Evolutionary conservation across 805 yeast species (phyloP), one percentile per base, ranked within the genome.

Genomic region (Wickerhamomyces ciferrii): DNA sequence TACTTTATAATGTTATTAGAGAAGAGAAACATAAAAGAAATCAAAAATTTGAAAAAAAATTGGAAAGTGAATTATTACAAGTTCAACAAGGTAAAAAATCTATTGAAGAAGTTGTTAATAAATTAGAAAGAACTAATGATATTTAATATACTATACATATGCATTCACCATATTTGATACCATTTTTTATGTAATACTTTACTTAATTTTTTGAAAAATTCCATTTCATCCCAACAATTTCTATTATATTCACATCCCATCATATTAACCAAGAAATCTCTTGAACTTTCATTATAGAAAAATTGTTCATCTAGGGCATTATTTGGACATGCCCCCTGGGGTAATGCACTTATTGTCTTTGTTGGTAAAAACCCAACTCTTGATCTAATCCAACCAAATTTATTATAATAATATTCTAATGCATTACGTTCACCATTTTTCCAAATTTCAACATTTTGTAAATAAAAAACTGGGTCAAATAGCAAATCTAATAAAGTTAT

Each of bases 1-100:
- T 84, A 52, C 71, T 83, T 31, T 84, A 72, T 61, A 77, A 74
- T 57, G 72, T 83, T 39, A 66, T 85, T 48, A 75, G 81, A 55
- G 90, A 84, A 49, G 92, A 60, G 47, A 55, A 52, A 40, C 48
- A 44, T 17, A 56, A 84, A 56, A 78, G 74, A 56, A 70, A 72
- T 48, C 68, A 70, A 48, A 70, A 76, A 48, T 66, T 72, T 44
- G 76, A 78, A 53, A 60, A 65, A 46, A 39, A 56, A 27, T 34
- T 58, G 34, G 56, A 54, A 40, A 27, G 38, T 15, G 52, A 54
- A 42, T 43, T 56, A 21, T 40, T 56, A 29, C 41, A 39, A 19
- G 54, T 54, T 23, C 53, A 50, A 34, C 51, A 49, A 18, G 50
- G 44, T 19, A 53, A 44, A 2, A 49, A 53, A 29, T 42, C 39